phyloP scores from a whole-genome alignment of 2,329 filamentous ascomycete species.

The Phaeosphaeriaceae sp. region DNA sequence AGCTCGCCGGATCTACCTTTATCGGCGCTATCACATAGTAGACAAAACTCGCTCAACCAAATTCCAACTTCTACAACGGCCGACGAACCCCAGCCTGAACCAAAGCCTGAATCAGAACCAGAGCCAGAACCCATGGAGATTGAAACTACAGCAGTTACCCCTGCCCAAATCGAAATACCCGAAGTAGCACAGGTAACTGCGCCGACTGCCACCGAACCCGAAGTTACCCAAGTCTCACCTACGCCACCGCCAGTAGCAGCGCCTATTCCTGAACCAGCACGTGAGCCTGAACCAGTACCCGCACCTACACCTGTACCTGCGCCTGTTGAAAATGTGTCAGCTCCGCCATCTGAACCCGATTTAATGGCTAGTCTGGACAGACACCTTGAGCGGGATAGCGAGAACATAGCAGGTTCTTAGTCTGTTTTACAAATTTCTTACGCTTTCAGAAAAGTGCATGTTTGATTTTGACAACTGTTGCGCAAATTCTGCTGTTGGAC shows the following conservation, averaged over 20 bases:
- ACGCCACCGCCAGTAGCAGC: not conserved
- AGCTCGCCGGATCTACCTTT: slow-evolving; percentile 54
- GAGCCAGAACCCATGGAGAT: slow-evolving; percentile 5
- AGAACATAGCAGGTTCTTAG: slow-evolving; percentile 23
- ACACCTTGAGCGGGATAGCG: slow-evolving; percentile 48
- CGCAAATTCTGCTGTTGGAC: no score
- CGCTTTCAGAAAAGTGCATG: no score
- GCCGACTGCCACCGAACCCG: slow-evolving; percentile 2
- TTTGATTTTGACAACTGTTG: no score
- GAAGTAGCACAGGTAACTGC: slow-evolving; percentile 1
- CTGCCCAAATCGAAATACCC: slow-evolving; percentile 4
- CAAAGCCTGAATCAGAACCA: not conserved
- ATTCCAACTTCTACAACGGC: slow-evolving; percentile 24
- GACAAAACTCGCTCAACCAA: slow-evolving; percentile 44
- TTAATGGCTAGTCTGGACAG: slow-evolving; percentile 57
- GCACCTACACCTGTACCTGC: no score
- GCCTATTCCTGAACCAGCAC: not conserved
- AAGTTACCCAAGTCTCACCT: not conserved
- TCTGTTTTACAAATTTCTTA: not conserved
- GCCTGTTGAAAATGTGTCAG: slow-evolving; percentile 12
- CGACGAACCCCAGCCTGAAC: slow-evolving; percentile 2
- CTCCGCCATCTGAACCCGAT: slow-evolving; percentile 49
- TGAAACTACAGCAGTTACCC: not conserved
- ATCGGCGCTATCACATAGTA: slow-evolving; percentile 45
- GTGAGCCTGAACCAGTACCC: not conserved